Evolutionary conservation across 352 stramenopile species (phyloP), one percentile per base, ranked within the genome.

Genomic region (Blastocystis sp.): DNA sequence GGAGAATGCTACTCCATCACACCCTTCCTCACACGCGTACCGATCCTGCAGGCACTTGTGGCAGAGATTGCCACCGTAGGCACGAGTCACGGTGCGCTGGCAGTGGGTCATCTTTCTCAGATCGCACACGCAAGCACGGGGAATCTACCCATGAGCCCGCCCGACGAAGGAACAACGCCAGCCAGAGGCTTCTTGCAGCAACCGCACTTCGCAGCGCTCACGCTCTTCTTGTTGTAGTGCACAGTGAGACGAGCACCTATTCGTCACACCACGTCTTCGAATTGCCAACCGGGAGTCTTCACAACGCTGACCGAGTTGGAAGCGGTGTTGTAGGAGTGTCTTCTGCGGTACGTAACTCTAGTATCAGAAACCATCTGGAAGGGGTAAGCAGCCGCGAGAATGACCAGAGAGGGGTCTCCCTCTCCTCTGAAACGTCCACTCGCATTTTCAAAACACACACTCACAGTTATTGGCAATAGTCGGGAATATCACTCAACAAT

Each of bases 261-360:
- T 42, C 24, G 17, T 17, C 65, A 17, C 11, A 2, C 11, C 28
- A 11, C 45, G 38, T n/a, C 11, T 21, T 42, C 40, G 42, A 64
- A 52, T 28, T 3, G 92, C 91, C 65, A 93, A 95, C 96, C 97
- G 63, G 97, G 97, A 60, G 96, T 98, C 92, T 97, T 97, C 70
- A 98, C 94, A 69, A 94, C 92, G 90, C 94, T 93, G 89, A 97
- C 94, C 90, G 92, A 92, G 92, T 98, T 97, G 34, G 93, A 97
- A 91, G 91, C 91, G 90, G 96, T 98, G 90, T 94, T 94, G 93
- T 99, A 99, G 90, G 94, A 96, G 93, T 98, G 96, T 87, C 96
- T 94, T 92, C 95, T 94, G 87, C 92, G 91, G 91, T 97, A 97
- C 62, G 94, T 98, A 90, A 98, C 95, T 91, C 96, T 94, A 90